phyloP scores from a whole-genome alignment of 176 grass and related monocot genomes.

The Paspalum notatum region DNA sequence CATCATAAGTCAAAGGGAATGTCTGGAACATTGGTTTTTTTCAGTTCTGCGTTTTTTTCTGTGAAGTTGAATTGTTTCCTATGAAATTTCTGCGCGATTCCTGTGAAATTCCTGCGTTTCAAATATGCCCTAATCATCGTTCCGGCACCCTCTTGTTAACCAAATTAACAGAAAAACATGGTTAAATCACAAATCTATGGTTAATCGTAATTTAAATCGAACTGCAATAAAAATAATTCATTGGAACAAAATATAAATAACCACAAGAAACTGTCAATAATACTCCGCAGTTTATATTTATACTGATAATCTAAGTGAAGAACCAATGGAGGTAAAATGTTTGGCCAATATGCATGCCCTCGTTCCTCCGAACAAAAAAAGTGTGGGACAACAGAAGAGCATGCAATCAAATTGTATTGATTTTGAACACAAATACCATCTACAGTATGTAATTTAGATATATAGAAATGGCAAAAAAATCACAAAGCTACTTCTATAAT shows the following conservation, averaged over 20 bases:
- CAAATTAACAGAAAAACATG: conserved; percentile 3
- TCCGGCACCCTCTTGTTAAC: too few species aligned
- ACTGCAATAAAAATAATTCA: conserved; percentile 1
- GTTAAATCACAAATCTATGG: background rate
- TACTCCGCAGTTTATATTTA: conserved; percentile 2
- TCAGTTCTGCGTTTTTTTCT: too few species aligned
- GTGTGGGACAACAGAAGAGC: background rate
- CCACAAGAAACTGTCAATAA: background rate
- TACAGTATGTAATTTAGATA: background rate
- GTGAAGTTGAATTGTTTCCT: too few species aligned
- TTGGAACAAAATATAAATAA: background rate
- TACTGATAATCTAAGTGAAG: background rate
- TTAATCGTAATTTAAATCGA: background rate
- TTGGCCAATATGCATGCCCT: background rate
- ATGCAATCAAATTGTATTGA: background rate
- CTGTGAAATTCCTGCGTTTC: too few species aligned
- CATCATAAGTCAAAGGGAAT: too few species aligned
- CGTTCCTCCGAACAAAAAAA: background rate
- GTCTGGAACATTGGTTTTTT: too few species aligned
- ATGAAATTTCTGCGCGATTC: too few species aligned
- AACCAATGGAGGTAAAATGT: background rate
- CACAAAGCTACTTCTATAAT: too few species aligned
- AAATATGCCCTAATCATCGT: too few species aligned
- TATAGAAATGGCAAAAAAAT: background rate
- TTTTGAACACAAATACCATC: background rate